Base-by-base conservation (phyloP, 768 basidiomycete genomes). In the Pholiota microspora region DNA sequence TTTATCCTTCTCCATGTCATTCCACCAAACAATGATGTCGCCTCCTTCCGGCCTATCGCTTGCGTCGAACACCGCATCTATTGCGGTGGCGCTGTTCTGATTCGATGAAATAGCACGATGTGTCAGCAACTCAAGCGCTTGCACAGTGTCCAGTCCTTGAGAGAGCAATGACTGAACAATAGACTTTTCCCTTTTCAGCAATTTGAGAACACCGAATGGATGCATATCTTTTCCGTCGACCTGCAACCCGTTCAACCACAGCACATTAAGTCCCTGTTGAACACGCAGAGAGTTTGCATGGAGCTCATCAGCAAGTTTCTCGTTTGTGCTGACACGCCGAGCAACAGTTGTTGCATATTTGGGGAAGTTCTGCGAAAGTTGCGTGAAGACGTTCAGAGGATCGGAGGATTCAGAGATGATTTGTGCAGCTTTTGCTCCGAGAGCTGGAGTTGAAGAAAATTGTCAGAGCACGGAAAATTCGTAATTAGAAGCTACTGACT, bases 321-420 rank as follows among this genome's bases (percentile, higher is more conserved):
- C 65, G 54, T 82, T 79, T 2, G 82, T 71, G 1, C 72, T 62
- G 38, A 94, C 82, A 54, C 87, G 84, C 2, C 92, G 83, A 0
- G 89, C 81, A 27, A 97, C 75, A 2, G 85, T 74, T 0, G 84
- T 77, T 1, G 86, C 86, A 64, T 95, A 96, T 65, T 83, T 88
- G 0, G 96, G 95, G 71, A 98, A 96, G 69, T 95, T 87, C 63
- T 94, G 90, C 0, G 90, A 79, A 18, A 98, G 79, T 12, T 82
- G 77, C 44, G 76, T 80, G 31, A 97, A 77, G 0, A 81, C 79
- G 9, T 67, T 59, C 18, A 92, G 73, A 2, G 81, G 80, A 10
- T 77, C 46, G 24, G 74, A 51, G 16, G 92, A 85, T 25, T 83
- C 71, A 31, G 80, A 73, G 52, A 98, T 80, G 40, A 97, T 81